Conservation (phyloP, 2,329 filamentous ascomycete species). For the Microdochium paspali region DNA sequence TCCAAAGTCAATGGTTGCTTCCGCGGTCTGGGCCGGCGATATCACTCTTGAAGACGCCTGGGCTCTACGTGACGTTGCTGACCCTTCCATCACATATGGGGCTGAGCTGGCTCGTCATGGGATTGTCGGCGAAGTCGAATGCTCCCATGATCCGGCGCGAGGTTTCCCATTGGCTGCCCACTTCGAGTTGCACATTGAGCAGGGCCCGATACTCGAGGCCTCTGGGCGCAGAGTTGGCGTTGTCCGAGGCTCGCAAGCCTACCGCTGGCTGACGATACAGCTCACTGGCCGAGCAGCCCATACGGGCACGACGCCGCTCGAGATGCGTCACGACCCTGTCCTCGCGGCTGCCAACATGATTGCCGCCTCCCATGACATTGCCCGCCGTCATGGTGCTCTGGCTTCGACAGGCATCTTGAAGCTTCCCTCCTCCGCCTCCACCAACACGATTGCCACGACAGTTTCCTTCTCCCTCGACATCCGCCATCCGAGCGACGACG, state of each 20-base stretch:
- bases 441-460: slow-evolving; percentile 63
- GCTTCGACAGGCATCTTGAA: slow-evolving; percentile 63
- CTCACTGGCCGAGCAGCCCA: slow-evolving; percentile 61
- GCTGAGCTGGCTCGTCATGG: slow-evolving; percentile 63
- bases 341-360: slow-evolving; percentile 61
- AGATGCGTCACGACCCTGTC: slow-evolving; percentile 57
- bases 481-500: slow-evolving; percentile 28
- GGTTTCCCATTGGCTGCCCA: slow-evolving; percentile 62
- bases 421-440: slow-evolving; percentile 51
- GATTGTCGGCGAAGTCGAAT: slow-evolving; percentile 51
- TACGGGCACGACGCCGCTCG: slow-evolving; percentile 65
- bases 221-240: slow-evolving; percentile 55
- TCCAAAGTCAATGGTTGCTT: slow-evolving; percentile 63
- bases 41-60: slow-evolving; percentile 54
- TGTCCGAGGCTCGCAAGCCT: slow-evolving; percentile 65
- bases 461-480: slow-evolving; percentile 64
- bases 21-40: slow-evolving; percentile 67
- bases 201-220: slow-evolving; percentile 65
- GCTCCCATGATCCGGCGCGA: slow-evolving; percentile 33
- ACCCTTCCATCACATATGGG: slow-evolving; percentile 53
- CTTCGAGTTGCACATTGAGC: slow-evolving; percentile 81
- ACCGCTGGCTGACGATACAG: slow-evolving; percentile 62
- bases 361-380: slow-evolving; percentile 52
- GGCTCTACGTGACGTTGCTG: slow-evolving; percentile 49
- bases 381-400: slow-evolving; percentile 48